Evolutionary conservation across 1,139 yeast species (phyloP).

Genomic region (Scheffersomyces stambukii): DNA sequence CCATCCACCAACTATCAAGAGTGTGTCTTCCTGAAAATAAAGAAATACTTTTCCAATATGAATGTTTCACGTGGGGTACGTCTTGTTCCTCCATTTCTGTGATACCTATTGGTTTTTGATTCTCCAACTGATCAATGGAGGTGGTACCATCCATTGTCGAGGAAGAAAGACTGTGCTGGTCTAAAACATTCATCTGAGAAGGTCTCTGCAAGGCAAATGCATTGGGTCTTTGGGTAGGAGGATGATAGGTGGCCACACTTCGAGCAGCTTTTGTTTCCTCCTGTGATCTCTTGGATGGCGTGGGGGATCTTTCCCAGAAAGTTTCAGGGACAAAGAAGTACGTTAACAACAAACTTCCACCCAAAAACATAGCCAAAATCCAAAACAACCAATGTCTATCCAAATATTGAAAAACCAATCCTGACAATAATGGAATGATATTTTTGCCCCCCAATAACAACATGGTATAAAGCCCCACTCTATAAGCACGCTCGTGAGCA

Average conservation of each 20-base stretch:
- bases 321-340: constrained; percentile 62
- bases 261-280: constrained; percentile 49
- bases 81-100: constrained; percentile 10
- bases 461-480: constrained; percentile 60
- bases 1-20: constrained; percentile 54
- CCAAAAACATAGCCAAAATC: constrained; percentile 53
- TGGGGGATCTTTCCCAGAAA: constrained; percentile 58
- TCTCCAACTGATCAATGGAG: constrained; percentile 3
- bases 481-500: constrained; percentile 62
- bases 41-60: constrained; percentile 19
- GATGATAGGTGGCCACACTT: constrained; percentile 26
- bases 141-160: constrained; percentile 11
- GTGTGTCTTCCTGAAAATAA: constrained; percentile 44
- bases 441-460: constrained; percentile 61
- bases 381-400: constrained; percentile 63
- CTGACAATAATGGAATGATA: constrained; percentile 53
- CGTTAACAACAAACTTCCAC: constrained; percentile 40
- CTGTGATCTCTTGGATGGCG: constrained; percentile 44
- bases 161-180: constrained; percentile 17
- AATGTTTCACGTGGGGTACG: constrained; percentile 9
- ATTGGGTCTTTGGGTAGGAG: constrained; percentile 29
- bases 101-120: constrained; percentile 16
- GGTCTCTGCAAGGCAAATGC: constrained; percentile 26
- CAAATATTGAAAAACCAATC: constrained; percentile 45
- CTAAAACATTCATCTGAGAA: constrained; percentile 15